Percentiles rank a stretch among this genome's conserved stretches.
Conservation (phyloP, 169 alveolate species). For the Plasmodium vivax region DNA sequence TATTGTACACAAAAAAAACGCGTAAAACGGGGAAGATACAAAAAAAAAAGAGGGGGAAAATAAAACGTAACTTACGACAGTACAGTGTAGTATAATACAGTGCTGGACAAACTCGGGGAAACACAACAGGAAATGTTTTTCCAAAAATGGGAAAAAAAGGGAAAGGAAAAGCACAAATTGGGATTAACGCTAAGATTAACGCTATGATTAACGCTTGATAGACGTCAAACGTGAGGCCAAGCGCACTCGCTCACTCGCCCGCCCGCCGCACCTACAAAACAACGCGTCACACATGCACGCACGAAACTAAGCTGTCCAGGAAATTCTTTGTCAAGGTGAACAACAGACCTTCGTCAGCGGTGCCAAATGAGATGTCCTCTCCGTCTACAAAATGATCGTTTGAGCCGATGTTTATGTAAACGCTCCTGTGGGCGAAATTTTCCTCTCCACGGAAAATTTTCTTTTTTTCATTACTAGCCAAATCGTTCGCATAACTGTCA, state of each 20-base stretch:
- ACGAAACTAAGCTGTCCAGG: slow-evolving; percentile 37
- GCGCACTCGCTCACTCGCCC: not conserved
- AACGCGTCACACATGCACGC: slow-evolving; percentile 8
- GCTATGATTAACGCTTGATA: not conserved
- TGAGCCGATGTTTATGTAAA: slow-evolving; percentile 35
- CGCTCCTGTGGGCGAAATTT: slow-evolving; percentile 13
- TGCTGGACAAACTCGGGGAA: not conserved
- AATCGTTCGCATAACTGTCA: not conserved
- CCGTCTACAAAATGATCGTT: slow-evolving; percentile 3
- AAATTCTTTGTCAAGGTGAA: slow-evolving; percentile 35
- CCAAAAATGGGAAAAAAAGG: not conserved
- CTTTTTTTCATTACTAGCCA: not conserved
- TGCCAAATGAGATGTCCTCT: slow-evolving; percentile 1
- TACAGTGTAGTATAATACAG: not conserved
- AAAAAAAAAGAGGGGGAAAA: not conserved
- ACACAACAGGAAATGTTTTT: not conserved
- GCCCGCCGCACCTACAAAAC: not conserved
- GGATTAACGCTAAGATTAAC: not conserved
- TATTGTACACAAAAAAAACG: not conserved
- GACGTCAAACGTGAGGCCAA: not conserved
- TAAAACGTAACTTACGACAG: not conserved
- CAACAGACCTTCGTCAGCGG: slow-evolving; percentile 2
- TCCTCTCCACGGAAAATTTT: slow-evolving; percentile 1
- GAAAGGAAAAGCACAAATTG: not conserved
- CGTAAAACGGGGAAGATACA: not conserved